Percentiles rank a stretch among this genome's conserved stretches.
These are phyloP conservation scores for Hondaea fermentalgiana DNA, from an alignment of 108 stramenopile genomes.

Conservation along the genomic window DNA sequence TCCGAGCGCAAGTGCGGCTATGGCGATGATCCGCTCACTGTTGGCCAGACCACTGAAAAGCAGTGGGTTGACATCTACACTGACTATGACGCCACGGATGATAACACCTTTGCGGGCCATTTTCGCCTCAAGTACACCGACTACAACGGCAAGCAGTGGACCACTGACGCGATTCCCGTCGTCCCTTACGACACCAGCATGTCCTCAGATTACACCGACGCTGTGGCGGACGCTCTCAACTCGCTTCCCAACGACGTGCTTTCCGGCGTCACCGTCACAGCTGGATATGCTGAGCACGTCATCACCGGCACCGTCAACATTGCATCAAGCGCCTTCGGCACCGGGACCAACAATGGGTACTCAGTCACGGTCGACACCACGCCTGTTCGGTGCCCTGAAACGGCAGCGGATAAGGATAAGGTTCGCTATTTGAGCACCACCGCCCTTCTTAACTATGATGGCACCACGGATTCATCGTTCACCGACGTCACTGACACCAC, in stretches of 20 bases:
- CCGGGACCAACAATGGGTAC: background rate
- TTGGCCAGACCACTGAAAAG: background rate
- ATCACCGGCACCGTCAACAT: background rate
- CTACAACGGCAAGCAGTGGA: constrained; percentile 9
- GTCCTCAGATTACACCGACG: background rate
- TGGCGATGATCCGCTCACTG: constrained; percentile 53
- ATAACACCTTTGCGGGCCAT: background rate
- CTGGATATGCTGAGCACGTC: background rate
- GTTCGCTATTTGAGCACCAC: background rate
- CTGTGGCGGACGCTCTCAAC: background rate
- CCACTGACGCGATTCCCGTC: background rate
- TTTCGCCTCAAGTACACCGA: constrained; percentile 6
- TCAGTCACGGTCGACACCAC: background rate
- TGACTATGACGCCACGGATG: background rate
- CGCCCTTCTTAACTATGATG: background rate
- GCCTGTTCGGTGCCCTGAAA: background rate
- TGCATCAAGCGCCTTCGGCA: background rate
- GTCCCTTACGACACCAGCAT: background rate
- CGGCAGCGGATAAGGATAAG: background rate
- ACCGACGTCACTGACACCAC: background rate
- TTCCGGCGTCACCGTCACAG: background rate
- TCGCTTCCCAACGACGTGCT: constrained; percentile 17
- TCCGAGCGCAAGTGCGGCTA: constrained; percentile 37
- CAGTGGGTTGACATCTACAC: background rate
- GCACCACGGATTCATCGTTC: background rate